Base-by-base conservation (phyloP, 2,329 filamentous ascomycete genomes). In the Botrytis aclada region DNA sequence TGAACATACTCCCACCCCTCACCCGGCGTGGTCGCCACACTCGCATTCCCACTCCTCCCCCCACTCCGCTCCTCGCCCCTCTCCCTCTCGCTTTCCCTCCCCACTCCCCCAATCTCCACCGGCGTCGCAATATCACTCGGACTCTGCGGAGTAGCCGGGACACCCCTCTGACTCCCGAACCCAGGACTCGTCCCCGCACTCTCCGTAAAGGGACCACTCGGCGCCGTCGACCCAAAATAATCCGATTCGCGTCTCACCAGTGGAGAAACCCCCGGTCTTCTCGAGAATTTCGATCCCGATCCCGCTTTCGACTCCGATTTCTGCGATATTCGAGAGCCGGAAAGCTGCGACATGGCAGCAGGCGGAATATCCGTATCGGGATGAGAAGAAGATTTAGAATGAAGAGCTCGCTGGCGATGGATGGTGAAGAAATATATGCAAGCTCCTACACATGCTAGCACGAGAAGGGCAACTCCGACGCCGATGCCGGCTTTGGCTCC, bases 401-500 rank as follows among this genome's bases (percentile, higher is more conserved):
- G n/a, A 25, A 67, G 25, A 41, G 77, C 73, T 47, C 71, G 74
- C 39, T 78, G 78, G n/a, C 84, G 82, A 37, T 82, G 83, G 43
- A 81, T 79, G 41, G 88, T 72, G 73, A 84, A 87, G 73, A 86
- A 81, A 84, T 85, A 89, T 0, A 83, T 82, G 25, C 84, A 74
- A 4, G 77, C 77, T 5, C 83, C 86, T 54, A 87, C 80, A 22
- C 87, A 58, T 9, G 84, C 62, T 5, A 83, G 81, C 1, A 81
- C 83, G 41, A 81, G 85, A 0, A 86, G 78, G 1, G 85, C 83
- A 5, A 86, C 84, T 29, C 87, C 88, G 0, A 86, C 82, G 9
- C 85, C 87, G n/a, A 90, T 86, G 3, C 88, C 88, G 0, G 86
- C 87, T 77, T 86, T 88, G 3, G 86, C 87, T 0, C 85, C 87